Conservation (phyloP, 208 protist species). For the Wallacemonas sp. region DNA sequence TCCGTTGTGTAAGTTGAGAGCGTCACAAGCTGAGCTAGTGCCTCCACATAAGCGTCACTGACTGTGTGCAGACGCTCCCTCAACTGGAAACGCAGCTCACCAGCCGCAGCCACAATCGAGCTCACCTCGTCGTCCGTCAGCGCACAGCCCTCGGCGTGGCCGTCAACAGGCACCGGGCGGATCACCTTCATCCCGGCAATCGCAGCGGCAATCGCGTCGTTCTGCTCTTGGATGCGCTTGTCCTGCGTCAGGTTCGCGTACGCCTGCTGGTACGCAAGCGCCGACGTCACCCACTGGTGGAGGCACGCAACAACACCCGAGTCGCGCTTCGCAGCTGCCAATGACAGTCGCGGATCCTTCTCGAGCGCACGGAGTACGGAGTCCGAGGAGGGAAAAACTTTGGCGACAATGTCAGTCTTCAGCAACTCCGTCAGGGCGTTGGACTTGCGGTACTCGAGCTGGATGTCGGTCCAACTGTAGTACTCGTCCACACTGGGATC, state of each 20-base stretch:
- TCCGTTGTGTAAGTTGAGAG: conserved; percentile 53
- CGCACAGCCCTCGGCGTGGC: conserved; percentile 40
- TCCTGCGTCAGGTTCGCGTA: conserved; percentile 52
- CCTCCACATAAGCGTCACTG: conserved; percentile 21
- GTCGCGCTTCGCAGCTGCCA: conserved; percentile 38
- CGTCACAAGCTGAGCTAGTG: conserved; percentile 40
- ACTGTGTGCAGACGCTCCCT: conserved; percentile 30
- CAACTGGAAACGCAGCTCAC: conserved; percentile 36
- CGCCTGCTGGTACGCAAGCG: conserved; percentile 67
- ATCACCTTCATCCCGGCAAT: conserved; percentile 76
- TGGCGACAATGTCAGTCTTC: conserved; percentile 47
- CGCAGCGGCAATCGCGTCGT: conserved; percentile 48
- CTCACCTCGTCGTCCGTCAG: conserved; percentile 62
- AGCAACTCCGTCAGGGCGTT: conserved; percentile 34
- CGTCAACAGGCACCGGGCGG: conserved; percentile 45
- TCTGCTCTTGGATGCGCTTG: conserved; percentile 63
- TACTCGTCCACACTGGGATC: conserved; percentile 61
- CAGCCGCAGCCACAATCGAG: conserved; percentile 32
- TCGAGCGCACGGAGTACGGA: conserved; percentile 27
- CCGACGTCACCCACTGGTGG: conserved; percentile 60
- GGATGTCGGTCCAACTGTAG: conserved; percentile 63
- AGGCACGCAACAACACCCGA: conserved; percentile 43
- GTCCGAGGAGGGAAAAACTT: conserved; percentile 40
- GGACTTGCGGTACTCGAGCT: conserved; percentile 53
- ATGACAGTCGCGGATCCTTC: conserved; percentile 37